phyloP scores from a whole-genome alignment of 1,284 basidiomycete species.

The Rhodotorula mucilaginosa region DNA sequence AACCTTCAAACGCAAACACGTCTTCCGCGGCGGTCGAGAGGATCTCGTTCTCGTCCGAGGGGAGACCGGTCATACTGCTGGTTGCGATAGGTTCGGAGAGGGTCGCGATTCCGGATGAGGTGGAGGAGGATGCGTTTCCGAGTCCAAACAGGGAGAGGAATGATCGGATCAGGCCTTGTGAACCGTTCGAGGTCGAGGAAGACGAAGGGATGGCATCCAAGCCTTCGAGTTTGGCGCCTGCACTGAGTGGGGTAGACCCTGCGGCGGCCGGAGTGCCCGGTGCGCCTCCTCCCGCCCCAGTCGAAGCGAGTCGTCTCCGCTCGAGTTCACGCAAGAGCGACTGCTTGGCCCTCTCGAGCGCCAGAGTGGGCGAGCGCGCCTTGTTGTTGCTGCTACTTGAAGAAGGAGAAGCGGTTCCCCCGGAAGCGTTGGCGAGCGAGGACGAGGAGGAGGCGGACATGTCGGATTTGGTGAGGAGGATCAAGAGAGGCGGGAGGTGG shows the following conservation, averaged over 20 bases:
- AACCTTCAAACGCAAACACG: conserved; percentile 40
- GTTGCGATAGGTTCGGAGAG: background rate
- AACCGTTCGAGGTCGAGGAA: background rate
- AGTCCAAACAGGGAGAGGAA: conserved; percentile 16
- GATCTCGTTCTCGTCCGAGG: conserved; percentile 42
- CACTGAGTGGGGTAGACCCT: conserved; percentile 1
- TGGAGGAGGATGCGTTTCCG: background rate
- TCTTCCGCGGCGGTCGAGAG: conserved; percentile 29
- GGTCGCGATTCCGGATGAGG: background rate
- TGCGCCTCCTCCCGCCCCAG: conserved; percentile 1
- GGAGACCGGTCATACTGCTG: conserved; percentile 14
- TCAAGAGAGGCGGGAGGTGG: conserved; percentile 32
- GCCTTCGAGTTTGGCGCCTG: conserved; percentile 40
- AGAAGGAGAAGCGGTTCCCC: conserved; percentile 3
- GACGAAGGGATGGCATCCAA: conserved; percentile 38
- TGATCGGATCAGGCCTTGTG: background rate
- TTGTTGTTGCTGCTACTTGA: conserved; percentile 2
- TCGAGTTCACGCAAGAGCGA: conserved; percentile 43
- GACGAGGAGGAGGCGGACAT: conserved; percentile 23
- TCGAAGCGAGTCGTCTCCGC: conserved; percentile 36
- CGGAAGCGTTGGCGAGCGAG: conserved; percentile 6
- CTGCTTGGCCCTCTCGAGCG: conserved; percentile 39
- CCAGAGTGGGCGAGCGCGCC: conserved; percentile 29
- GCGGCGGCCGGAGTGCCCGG: background rate
- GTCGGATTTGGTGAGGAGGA: conserved; percentile 44